Conservation (phyloP, 1,284 basidiomycete genomes). For the Heliocybe sulcata region DNA sequence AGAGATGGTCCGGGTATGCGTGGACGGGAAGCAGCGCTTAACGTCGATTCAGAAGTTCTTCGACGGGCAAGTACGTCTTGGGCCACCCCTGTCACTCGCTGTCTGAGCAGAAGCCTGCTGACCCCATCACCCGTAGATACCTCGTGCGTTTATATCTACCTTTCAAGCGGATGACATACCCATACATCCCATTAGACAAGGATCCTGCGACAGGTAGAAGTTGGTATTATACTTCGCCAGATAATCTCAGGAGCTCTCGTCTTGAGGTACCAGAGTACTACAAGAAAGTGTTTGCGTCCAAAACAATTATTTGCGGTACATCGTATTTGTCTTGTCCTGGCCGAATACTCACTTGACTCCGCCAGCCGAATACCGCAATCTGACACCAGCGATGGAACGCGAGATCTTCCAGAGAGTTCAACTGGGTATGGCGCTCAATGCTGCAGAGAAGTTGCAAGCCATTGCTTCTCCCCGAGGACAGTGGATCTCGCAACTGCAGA, state of each 20-base stretch:
- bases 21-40: constrained; percentile 72
- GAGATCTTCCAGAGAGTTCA: constrained; percentile 78
- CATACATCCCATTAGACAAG: constrained; percentile 31
- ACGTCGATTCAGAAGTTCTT: constrained; percentile 69
- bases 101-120: neutral
- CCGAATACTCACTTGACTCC: neutral
- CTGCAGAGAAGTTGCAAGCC: constrained; percentile 68
- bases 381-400: constrained; percentile 43
- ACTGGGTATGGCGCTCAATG: constrained; percentile 61
- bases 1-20: constrained; percentile 49
- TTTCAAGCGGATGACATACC: neutral
- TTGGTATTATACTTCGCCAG: neutral
- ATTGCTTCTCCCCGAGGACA: constrained; percentile 55
- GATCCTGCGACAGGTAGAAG: constrained; percentile 48
- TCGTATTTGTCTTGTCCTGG: neutral
- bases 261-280: constrained; percentile 3
- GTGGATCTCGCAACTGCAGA: constrained; percentile 47
- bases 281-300: constrained; percentile 3
- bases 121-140: constrained; percentile 21
- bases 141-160: constrained; percentile 20
- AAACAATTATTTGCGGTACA: constrained; percentile 4
- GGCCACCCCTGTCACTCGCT: neutral
- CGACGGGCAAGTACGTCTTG: constrained; percentile 51
- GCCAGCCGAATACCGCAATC: constrained; percentile 49
- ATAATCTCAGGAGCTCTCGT: constrained; percentile 1